phyloP scores from a whole-genome alignment of 1,139 yeast species.

The Geotrichum histeridarum region DNA sequence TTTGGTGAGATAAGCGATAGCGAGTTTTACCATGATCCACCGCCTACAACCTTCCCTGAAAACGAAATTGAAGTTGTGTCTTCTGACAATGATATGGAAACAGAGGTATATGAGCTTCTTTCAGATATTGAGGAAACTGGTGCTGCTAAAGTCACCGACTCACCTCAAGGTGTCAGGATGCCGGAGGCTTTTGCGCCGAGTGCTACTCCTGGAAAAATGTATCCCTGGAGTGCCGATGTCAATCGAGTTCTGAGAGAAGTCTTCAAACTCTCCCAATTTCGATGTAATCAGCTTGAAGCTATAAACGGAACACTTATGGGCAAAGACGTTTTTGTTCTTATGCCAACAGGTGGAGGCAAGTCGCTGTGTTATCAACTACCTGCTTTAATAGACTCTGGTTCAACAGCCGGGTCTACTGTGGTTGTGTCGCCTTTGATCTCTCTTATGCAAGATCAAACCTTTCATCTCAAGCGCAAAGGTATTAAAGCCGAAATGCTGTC shows the following conservation, averaged over 20 bases:
- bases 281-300: slow-evolving; percentile 85
- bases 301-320: slow-evolving; percentile 76
- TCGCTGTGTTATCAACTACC: slow-evolving; percentile 95
- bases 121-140: slow-evolving; percentile 7
- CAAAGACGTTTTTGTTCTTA: slow-evolving; percentile 83
- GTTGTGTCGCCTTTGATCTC: slow-evolving; percentile 94
- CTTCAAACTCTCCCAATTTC: slow-evolving; percentile 63
- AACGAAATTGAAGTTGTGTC: slow-evolving; percentile 6
- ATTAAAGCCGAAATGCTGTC: slow-evolving; percentile 86
- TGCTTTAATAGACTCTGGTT: slow-evolving; percentile 68
- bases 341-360: slow-evolving; percentile 99
- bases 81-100: slow-evolving; percentile 8
- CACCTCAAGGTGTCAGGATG: background rate
- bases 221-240: slow-evolving; percentile 67
- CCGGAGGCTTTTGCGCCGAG: background rate
- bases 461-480: slow-evolving; percentile 60
- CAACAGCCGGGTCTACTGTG: slow-evolving; percentile 75
- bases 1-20: background rate
- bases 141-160: background rate
- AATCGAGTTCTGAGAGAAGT: slow-evolving; percentile 49
- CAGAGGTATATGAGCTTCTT: background rate
- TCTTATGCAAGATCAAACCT: slow-evolving; percentile 95
- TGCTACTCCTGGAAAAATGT: slow-evolving; percentile 18
- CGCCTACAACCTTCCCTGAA: background rate
- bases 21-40: background rate